Conservation (phyloP, 2,329 filamentous ascomycete species). For the Alternaria panax region DNA sequence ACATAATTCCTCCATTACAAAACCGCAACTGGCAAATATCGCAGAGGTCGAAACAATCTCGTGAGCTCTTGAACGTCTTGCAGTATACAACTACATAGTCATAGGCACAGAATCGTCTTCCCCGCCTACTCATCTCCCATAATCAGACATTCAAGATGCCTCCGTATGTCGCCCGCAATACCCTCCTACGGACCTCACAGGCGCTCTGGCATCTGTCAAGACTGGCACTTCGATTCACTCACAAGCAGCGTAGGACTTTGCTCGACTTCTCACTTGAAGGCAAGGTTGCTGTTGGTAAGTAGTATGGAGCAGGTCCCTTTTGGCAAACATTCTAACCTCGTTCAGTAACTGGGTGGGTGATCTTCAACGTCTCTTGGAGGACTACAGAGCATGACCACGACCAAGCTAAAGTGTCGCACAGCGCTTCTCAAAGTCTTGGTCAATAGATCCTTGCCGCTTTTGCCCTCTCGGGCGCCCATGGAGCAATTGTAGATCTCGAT, state of each 20-base stretch:
- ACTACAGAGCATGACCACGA: not conserved
- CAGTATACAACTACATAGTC: not conserved
- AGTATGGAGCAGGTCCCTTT: not conserved
- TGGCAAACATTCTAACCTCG: not conserved
- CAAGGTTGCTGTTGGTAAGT: slow-evolving; percentile 24
- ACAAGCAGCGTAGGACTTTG: slow-evolving; percentile 20
- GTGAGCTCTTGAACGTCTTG: not conserved
- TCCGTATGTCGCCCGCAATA: slow-evolving; percentile 18
- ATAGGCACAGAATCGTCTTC: not conserved
- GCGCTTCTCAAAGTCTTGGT: slow-evolving; percentile 40
- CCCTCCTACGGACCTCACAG: slow-evolving; percentile 9
- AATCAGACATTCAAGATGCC: slow-evolving; percentile 12
- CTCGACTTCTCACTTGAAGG: slow-evolving; percentile 25
- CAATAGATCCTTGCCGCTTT: slow-evolving; percentile 44
- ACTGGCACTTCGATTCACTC: slow-evolving; percentile 15
- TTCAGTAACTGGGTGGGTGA: slow-evolving; percentile 6
- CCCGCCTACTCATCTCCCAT: not conserved
- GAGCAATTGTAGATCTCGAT: slow-evolving; percentile 43
- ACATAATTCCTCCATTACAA: slow-evolving; percentile 17
- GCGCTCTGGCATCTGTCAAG: not conserved
- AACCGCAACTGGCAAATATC: not conserved
- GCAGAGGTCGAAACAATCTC: not conserved
- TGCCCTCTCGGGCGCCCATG: slow-evolving; percentile 41
- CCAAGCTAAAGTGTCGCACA: slow-evolving; percentile 3
- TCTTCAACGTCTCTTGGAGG: not conserved